Percentiles rank a stretch among this genome's conserved stretches.
Conservation (phyloP, 805 yeast genomes). For the Phaffomyces thermotolerans region DNA sequence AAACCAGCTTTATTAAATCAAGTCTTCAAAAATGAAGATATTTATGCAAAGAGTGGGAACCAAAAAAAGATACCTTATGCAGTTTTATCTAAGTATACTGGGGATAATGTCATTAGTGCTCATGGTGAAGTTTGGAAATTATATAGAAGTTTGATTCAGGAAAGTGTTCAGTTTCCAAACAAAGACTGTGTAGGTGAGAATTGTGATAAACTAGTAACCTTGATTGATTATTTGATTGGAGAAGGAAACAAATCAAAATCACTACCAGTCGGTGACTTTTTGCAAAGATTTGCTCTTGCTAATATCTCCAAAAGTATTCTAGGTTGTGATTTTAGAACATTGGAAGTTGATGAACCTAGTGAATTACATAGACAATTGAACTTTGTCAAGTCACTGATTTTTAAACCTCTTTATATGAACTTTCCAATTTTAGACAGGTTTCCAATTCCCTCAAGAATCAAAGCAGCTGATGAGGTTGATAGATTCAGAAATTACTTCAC, state of each 20-base stretch:
- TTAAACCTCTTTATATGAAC: constrained; percentile 45
- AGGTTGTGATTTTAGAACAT: constrained; percentile 40
- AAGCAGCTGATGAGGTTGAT: constrained; percentile 36
- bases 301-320: constrained; percentile 44
- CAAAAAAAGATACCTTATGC: constrained; percentile 51
- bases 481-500: constrained; percentile 33
- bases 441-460: constrained; percentile 40
- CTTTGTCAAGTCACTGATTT: constrained; percentile 43
- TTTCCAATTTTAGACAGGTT: constrained; percentile 48
- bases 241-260: constrained; percentile 6
- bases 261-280: constrained; percentile 29
- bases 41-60: constrained; percentile 53
- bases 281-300: constrained; percentile 41
- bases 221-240: constrained; percentile 19
- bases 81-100: constrained; percentile 47
- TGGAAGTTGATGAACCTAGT: constrained; percentile 23
- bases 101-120: constrained; percentile 54
- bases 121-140: constrained; percentile 46
- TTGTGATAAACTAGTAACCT: constrained; percentile 26
- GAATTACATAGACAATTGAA: constrained; percentile 35
- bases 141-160: constrained; percentile 38
- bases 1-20: constrained; percentile 40
- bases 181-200: constrained; percentile 32
- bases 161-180: constrained; percentile 45
- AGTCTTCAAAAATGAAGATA: constrained; percentile 40